Conservation (phyloP, 441 rosid species). For the Brassica hybrid region DNA sequence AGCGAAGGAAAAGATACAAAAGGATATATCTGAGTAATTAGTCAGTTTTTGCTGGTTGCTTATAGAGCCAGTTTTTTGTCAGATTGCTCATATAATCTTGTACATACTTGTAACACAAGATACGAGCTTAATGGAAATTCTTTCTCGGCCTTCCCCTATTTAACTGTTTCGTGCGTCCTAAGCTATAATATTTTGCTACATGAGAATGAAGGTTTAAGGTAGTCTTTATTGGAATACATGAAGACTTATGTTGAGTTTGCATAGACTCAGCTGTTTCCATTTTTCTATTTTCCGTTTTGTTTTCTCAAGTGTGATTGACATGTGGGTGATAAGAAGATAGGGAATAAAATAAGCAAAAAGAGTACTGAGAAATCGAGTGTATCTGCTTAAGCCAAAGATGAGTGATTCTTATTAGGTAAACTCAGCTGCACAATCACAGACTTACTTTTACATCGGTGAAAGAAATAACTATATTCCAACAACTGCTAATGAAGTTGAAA, state of each 20-base stretch:
- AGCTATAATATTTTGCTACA: background rate
- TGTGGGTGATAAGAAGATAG: background rate
- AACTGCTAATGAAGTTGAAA: too few species aligned
- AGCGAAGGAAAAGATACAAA: constrained; percentile 18
- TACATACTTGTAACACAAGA: background rate
- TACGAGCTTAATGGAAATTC: too few species aligned
- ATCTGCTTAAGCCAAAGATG: constrained; percentile 7
- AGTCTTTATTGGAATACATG: background rate
- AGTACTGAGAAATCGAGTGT: background rate
- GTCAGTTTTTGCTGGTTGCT: constrained; percentile 29
- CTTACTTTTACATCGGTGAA: constrained; percentile 9
- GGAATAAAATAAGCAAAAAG: background rate
- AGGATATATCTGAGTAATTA: background rate
- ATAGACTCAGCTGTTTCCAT: background rate
- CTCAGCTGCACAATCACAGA: constrained; percentile 20
- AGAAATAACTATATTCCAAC: too few species aligned
- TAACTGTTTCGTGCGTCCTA: background rate
- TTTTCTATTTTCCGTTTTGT: background rate
- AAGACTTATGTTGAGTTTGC: background rate
- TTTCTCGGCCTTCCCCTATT: background rate
- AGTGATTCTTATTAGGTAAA: constrained; percentile 6
- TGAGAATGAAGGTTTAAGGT: background rate
- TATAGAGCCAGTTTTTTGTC: constrained; percentile 19
- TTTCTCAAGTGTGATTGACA: background rate
- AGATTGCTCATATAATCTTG: constrained; percentile 17